phyloP scores from a whole-genome alignment of 441 rosid species.

The Croton laevigatus region DNA sequence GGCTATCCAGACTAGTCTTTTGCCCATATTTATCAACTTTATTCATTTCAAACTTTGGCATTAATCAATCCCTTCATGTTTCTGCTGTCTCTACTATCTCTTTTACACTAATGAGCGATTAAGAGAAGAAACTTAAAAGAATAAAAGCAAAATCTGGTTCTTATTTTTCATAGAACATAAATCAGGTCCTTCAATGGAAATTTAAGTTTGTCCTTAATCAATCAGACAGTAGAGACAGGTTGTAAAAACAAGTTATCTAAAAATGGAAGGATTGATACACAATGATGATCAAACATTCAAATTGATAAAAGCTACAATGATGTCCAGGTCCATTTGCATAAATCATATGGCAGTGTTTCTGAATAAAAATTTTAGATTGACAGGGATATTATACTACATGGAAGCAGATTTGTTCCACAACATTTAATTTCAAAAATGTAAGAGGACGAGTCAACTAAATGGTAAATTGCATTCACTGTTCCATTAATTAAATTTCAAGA shows the following conservation, averaged over 20 bases:
- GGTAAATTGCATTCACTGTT: background rate
- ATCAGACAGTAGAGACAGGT: too few relatives aligned
- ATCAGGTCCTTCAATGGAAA: too few relatives aligned
- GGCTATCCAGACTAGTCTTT: background rate
- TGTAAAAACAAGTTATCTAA: background rate
- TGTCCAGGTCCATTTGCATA: background rate
- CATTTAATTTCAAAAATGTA: background rate
- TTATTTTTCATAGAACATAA: background rate
- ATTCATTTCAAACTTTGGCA: background rate
- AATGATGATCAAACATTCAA: background rate
- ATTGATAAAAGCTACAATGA: background rate
- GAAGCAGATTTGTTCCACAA: background rate
- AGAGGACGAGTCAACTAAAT: background rate
- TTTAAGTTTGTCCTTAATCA: background rate
- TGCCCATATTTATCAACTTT: background rate
- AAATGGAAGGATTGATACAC: background rate
- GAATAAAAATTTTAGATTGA: conserved; percentile 1
- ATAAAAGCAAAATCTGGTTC: background rate
- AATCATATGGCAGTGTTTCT: background rate
- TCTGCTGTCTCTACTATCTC: background rate
- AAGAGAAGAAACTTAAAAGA: background rate
- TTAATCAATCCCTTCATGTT: background rate
- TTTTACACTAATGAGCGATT: background rate
- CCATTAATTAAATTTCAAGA: background rate
- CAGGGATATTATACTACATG: background rate